A percentile compares a stretch with the other conserved stretches of the same genome.
Conservation (phyloP, 441 rosid genomes). For the Euphorbia celastroides region DNA sequence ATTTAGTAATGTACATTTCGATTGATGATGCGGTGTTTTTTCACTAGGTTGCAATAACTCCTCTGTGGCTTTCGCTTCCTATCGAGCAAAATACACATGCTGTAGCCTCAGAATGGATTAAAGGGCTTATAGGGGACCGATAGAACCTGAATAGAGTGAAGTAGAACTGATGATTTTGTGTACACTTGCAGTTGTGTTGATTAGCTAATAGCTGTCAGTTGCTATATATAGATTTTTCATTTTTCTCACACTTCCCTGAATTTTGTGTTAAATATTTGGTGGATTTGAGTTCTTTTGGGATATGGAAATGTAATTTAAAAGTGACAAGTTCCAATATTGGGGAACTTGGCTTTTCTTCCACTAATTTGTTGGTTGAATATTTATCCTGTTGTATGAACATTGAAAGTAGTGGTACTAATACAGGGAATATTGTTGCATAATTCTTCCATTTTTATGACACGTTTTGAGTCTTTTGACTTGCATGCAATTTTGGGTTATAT, state of each 20-base stretch:
- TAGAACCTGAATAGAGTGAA: constrained; percentile 4
- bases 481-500: too few relatives aligned
- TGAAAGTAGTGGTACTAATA: too few relatives aligned
- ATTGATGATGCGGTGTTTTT: neutral
- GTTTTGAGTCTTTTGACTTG: too few relatives aligned
- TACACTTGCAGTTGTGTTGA: constrained; percentile 25
- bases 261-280: constrained; percentile 18
- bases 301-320: constrained; percentile 22
- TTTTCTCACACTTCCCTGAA: neutral
- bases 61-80: constrained; percentile 32
- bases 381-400: too few relatives aligned
- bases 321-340: constrained; percentile 24
- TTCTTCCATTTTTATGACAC: too few relatives aligned
- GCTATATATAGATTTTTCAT: constrained; percentile 3
- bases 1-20: neutral
- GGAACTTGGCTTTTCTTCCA: constrained; percentile 15
- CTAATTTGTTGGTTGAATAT: neutral
- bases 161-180: constrained; percentile 18
- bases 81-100: constrained; percentile 28
- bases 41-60: constrained; percentile 55
- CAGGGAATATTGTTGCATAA: too few relatives aligned
- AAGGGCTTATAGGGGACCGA: constrained; percentile 31
- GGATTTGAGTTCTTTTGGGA: constrained; percentile 25
- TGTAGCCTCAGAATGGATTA: constrained; percentile 55
- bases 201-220: constrained; percentile 22